Percentiles rank a stretch among this genome's conserved stretches.
phyloP scores from a whole-genome alignment of 164 flowering plant genomes.

The Liriodendron chinense region DNA sequence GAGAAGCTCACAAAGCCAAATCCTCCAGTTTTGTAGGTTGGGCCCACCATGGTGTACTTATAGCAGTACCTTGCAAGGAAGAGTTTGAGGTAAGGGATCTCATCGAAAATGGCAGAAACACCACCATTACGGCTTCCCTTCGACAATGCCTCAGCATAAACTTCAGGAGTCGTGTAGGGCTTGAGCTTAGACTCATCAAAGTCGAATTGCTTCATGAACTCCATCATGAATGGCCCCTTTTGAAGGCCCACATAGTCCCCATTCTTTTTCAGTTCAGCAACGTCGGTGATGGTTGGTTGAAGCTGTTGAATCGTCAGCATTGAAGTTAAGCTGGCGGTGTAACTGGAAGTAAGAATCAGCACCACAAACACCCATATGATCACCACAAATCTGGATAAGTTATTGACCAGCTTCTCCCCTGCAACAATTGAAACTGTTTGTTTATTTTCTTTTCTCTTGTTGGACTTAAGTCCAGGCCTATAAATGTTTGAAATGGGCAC shows the following conservation, averaged over 20 bases:
- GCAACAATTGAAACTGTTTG: background rate
- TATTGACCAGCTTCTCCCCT: constrained; percentile 45
- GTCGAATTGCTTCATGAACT: constrained; percentile 1
- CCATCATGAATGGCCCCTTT: constrained; percentile 33
- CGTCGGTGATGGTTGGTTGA: constrained; percentile 31
- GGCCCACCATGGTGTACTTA: constrained; percentile 19
- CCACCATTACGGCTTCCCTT: constrained; percentile 27
- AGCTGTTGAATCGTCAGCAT: constrained; percentile 43
- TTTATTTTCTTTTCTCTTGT: too few relatives aligned
- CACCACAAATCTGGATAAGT: constrained; percentile 38
- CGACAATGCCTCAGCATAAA: constrained; percentile 21
- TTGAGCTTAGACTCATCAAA: constrained; percentile 16
- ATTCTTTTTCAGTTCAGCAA: constrained; percentile 26
- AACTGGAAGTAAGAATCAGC: constrained; percentile 37
- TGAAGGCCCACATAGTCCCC: constrained; percentile 43
- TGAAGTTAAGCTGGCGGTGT: constrained; percentile 56
- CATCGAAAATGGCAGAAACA: constrained; percentile 27
- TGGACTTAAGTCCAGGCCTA: too few relatives aligned
- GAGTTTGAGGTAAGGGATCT: constrained; percentile 24
- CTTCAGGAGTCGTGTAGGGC: constrained; percentile 15
- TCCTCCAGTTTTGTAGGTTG: constrained; percentile 22
- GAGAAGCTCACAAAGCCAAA: constrained; percentile 32
- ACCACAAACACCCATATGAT: constrained; percentile 55
- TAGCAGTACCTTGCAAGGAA: constrained; percentile 17
- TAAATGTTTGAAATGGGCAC: too few relatives aligned